Evolutionary conservation across 805 yeast genomes (phyloP), one percentile per base, ranked within the genome.

Genomic region (Wickerhamiella slavikovae): DNA sequence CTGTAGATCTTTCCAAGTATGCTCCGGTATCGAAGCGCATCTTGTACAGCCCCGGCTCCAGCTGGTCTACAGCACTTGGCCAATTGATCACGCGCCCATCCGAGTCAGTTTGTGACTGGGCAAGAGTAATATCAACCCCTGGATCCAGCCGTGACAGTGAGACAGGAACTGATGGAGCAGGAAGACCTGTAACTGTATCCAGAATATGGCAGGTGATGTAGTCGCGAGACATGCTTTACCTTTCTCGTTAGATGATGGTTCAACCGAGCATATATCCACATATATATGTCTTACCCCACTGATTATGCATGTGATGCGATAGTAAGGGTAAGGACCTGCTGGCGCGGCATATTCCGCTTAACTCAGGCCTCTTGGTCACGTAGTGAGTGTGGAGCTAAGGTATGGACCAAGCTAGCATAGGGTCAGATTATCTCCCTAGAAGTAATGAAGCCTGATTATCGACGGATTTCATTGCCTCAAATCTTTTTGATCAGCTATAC

Each of bases 141-240:
- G 41, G 22, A 33, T 47, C 27, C 25, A 52, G 25, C 24, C 38
- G 15, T 29, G 37, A 32, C 15, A 48, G 35, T 17, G 70, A 70
- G 45, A 89, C 78, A 3, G 60, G 53, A n/a, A 83, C 83, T n/a
- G 60, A 62, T 0, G 54, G 47, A 1, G 93, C 94, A 1, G 96
- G 96, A 35, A 58, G 62, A 1, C 96, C 96, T 5, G 60, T 52
- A 7, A 76, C 71, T 5, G 94, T 82, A 44, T 83, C 93, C 15
- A 83, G 58, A 7, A 83, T 66, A 49, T 83, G 96, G 54, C 95
- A 83, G 3, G 94, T 82, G 23, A 82, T 66, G 25, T 85, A 85
- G 39, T 53, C 54, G 28, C 51, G 29, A 7, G 49, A 38, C 50
- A 49, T 44, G 33, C n/a, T n/a, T 30, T 38, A 8, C n/a, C n/a